These are phyloP conservation scores for Sporobolomyces roseus DNA, from an alignment of 768 basidiomycete genomes.

Conservation along the genomic window DNA sequence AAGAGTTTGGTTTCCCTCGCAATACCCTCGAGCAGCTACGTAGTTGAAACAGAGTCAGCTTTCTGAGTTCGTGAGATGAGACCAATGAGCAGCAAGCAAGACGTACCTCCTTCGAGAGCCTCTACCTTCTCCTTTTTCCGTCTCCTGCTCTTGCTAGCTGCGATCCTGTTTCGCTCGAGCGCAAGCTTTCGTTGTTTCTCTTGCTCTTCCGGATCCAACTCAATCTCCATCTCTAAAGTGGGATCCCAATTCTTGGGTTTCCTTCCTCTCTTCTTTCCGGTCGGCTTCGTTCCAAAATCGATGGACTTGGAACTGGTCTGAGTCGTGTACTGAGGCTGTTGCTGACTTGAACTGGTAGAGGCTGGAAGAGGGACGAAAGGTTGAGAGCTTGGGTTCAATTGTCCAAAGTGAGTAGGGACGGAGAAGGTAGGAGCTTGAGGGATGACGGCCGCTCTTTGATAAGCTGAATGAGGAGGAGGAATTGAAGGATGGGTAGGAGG, in stretches of 20 bases:
- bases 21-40: constrained; percentile 31
- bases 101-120: constrained; percentile 35
- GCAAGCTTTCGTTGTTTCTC: constrained; percentile 34
- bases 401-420: too few relatives aligned
- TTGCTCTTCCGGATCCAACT: constrained; percentile 35
- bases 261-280: constrained; percentile 34
- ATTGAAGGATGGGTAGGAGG: not conserved
- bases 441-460: too few relatives aligned
- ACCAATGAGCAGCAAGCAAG: not conserved
- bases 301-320: too few relatives aligned
- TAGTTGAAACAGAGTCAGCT: too few relatives aligned
- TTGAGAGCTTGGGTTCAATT: too few relatives aligned
- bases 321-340: too few relatives aligned
- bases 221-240: constrained; percentile 17
- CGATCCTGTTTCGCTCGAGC: constrained; percentile 42
- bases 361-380: not conserved
- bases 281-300: not conserved
- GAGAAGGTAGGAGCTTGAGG: too few relatives aligned
- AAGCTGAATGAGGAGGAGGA: not conserved
- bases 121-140: constrained; percentile 42
- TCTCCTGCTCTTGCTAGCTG: constrained; percentile 41
- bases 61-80: too few relatives aligned
- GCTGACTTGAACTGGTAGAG: too few relatives aligned
- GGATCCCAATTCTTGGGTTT: constrained; percentile 39
- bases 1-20: constrained; percentile 28